phyloP scores from a whole-genome alignment of 2,329 filamentous ascomycete species.

The Alternaria alternata region DNA sequence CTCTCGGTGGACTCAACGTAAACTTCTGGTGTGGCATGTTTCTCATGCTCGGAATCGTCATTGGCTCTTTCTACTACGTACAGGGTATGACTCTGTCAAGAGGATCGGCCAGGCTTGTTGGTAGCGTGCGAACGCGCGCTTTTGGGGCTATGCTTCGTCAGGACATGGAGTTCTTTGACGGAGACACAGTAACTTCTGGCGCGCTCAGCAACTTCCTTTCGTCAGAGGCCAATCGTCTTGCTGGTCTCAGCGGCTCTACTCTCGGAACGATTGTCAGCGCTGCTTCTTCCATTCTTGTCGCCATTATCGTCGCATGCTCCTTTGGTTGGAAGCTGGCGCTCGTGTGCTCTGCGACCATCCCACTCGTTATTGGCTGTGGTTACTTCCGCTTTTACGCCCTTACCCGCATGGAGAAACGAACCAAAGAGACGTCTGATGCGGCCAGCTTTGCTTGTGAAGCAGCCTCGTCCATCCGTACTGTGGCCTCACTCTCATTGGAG shows the following conservation, averaged over 20 bases:
- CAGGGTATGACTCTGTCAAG: constrained; percentile 66
- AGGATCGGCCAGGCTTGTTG: constrained; percentile 68
- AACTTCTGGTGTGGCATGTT: constrained; percentile 58
- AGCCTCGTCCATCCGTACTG: constrained; percentile 91
- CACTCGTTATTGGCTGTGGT: constrained; percentile 78
- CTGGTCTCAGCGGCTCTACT: constrained; percentile 86
- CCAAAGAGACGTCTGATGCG: constrained; percentile 78
- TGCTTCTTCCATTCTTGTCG: constrained; percentile 76
- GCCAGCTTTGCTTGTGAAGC: constrained; percentile 93
- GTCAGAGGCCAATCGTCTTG: constrained; percentile 85
- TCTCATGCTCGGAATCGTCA: constrained; percentile 43
- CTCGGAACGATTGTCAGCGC: constrained; percentile 87
- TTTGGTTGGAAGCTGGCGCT: constrained; percentile 90
- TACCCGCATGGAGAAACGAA: constrained; percentile 80
- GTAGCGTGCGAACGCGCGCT: constrained; percentile 80
- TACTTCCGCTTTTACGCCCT: constrained; percentile 90
- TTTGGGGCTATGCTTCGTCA: constrained; percentile 85
- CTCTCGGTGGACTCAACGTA: constrained; percentile 71
- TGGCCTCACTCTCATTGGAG: constrained; percentile 91
- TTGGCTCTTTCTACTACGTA: constrained; percentile 36
- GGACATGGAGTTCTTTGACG: constrained; percentile 91
- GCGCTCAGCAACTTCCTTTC: constrained; percentile 75
- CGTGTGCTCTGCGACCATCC: constrained; percentile 81
- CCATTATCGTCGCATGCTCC: constrained; percentile 71
- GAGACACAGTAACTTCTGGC: constrained; percentile 87